Conservation (phyloP, 306 rosid species). For the Quercus ilex region DNA sequence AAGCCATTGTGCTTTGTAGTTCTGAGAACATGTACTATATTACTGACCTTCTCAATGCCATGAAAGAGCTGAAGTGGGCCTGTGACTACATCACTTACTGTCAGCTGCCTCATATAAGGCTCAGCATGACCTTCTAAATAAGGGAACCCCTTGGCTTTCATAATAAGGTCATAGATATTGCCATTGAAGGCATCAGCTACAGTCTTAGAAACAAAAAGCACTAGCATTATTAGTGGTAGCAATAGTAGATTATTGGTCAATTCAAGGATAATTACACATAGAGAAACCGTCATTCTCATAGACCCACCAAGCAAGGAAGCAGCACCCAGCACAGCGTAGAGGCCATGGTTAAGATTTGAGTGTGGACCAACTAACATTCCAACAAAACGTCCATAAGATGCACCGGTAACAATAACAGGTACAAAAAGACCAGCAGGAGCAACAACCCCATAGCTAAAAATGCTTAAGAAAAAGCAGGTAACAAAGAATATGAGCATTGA, state of each 20-base stretch:
- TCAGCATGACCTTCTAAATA: slow-evolving; percentile 83
- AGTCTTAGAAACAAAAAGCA: slow-evolving; percentile 80
- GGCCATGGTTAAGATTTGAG: slow-evolving; percentile 74
- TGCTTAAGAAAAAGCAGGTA: slow-evolving; percentile 66
- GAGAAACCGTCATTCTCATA: slow-evolving; percentile 91
- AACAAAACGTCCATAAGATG: slow-evolving; percentile 82
- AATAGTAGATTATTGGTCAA: slow-evolving; percentile 78
- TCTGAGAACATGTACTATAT: slow-evolving; percentile 64
- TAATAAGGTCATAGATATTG: slow-evolving; percentile 77
- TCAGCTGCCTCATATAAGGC: slow-evolving; percentile 88
- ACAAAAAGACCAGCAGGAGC: slow-evolving; percentile 90
- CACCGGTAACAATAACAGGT: slow-evolving; percentile 93
- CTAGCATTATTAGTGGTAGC: slow-evolving; percentile 88
- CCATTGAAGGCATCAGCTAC: slow-evolving; percentile 84
- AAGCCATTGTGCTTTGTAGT: slow-evolving; percentile 77
- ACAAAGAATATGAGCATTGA: slow-evolving; percentile 63
- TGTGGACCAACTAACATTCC: slow-evolving; percentile 67
- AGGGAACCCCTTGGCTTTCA: slow-evolving; percentile 95
- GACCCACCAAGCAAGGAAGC: slow-evolving; percentile 93
- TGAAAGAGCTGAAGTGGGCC: slow-evolving; percentile 81
- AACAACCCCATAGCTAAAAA: slow-evolving; percentile 82
- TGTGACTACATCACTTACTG: slow-evolving; percentile 69
- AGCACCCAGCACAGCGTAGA: slow-evolving; percentile 89
- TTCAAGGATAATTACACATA: slow-evolving; percentile 85
- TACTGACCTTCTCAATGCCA: slow-evolving; percentile 81